Conservation (phyloP, 805 yeast genomes). For the Candida patagonica region DNA sequence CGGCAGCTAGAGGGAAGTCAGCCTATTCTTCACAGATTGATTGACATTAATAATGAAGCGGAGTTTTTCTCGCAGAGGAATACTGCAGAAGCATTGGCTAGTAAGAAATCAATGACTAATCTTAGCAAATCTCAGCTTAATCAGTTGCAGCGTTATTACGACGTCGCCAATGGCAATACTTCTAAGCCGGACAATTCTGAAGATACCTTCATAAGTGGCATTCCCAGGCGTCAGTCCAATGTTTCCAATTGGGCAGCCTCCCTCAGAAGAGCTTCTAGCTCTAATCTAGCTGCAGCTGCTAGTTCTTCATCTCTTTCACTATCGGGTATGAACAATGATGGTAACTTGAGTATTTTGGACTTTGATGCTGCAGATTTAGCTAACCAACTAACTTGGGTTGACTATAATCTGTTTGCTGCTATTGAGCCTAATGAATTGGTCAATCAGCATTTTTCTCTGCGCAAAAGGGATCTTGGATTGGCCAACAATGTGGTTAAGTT, state of each 20-base stretch:
- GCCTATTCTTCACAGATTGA: constrained; percentile 16
- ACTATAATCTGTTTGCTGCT: constrained; percentile 22
- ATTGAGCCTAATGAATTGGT: constrained; percentile 26
- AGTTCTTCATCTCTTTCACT: constrained; percentile 3
- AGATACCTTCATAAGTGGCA: constrained; percentile 6
- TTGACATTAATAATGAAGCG: constrained; percentile 9
- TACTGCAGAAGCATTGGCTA: background rate
- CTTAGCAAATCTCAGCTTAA: constrained; percentile 6
- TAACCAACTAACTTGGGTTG: constrained; percentile 27
- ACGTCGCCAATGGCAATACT: constrained; percentile 6
- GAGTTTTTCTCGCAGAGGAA: background rate
- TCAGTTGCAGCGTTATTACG: constrained; percentile 8
- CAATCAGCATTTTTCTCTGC: constrained; percentile 26
- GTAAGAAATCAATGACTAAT: constrained; percentile 1
- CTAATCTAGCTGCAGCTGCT: constrained; percentile 2
- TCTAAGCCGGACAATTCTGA: too few relatives aligned
- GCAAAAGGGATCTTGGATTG: constrained; percentile 23
- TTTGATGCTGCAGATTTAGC: constrained; percentile 28
- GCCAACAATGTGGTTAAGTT: constrained; percentile 27
- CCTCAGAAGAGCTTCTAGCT: constrained; percentile 5
- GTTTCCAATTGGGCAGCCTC: constrained; percentile 14
- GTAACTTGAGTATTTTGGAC: constrained; percentile 18
- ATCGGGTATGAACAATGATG: background rate
- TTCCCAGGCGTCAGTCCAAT: constrained; percentile 6
- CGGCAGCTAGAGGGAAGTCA: constrained; percentile 14